Base-by-base conservation (phyloP, 2,329 filamentous ascomycete species). In the Pezicula rhizophila region DNA sequence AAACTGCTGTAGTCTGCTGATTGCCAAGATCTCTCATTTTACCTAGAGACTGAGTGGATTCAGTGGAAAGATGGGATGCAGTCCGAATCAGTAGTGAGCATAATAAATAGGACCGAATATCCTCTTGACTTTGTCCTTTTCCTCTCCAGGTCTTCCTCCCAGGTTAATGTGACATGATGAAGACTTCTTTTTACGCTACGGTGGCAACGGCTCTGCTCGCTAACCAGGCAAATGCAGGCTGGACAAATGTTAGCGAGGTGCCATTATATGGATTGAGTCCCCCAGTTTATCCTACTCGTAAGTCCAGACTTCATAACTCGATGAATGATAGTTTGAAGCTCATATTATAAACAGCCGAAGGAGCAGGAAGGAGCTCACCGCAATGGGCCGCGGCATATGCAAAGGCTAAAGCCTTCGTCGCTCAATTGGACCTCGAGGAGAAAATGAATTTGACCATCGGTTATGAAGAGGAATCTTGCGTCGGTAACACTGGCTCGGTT, bases 351-450 rank as follows among this genome's bases (percentile, higher is more conserved):
- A 26, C 26, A 42, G 40, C 40, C 25, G 17, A 42, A 26, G 40
- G 40, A 11, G n/a, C 40, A 42, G 40, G 40, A 42, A 26, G 10
- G n/a, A 42, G 25, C n/a, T 11, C 35, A 56, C 51, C 53, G 18
- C 46, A 50, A 15, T 91, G 87, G 87, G 72, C 70, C 20, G 77
- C 77, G 18, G 86, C 85, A 58, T 89, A 89, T 59, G 68, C 67
- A 44, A 87, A 85, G 59, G 87, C 87, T 1, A 75, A 81, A 48
- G 66, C 72, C 3, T 66, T 90, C 20, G 85, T 91, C 15, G 77
- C 79, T 47, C 77, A 79, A 43, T 86, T 91, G 83, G 90, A 85
- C 0, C 65, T 90, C 47, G 85, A 85, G 2, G 87, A 91, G 63
- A 91, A 91, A 69, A 81, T 83, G 33, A 47, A 45, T 12, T 41